Evolutionary conservation across 257 asterid species (phyloP).

Genomic region (Solanum piurae): DNA sequence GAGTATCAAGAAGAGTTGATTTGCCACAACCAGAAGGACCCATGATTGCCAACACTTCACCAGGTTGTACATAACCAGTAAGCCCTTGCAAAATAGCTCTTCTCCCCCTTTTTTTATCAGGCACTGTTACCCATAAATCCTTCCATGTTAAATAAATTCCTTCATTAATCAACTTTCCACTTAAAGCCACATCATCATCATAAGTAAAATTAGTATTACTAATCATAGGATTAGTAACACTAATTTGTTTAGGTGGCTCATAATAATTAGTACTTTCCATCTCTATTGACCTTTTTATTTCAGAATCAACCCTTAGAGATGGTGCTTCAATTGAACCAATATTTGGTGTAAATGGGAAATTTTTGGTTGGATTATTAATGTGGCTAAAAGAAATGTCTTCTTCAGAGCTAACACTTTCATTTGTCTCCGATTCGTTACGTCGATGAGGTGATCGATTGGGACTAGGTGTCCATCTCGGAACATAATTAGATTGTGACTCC

Average conservation of each 20-base stretch:
- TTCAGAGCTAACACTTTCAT: constrained; percentile 3
- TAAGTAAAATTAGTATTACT: background rate
- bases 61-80: constrained; percentile 46
- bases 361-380: background rate
- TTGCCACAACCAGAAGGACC: constrained; percentile 71
- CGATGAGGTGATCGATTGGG: constrained; percentile 2
- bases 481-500: background rate
- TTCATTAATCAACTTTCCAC: background rate
- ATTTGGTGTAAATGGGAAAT: constrained; percentile 16
- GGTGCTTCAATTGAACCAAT: background rate
- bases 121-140: constrained; percentile 44
- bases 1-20: constrained; percentile 56
- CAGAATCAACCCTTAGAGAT: constrained; percentile 11
- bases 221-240: background rate
- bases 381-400: background rate
- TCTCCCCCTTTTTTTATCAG: constrained; percentile 17
- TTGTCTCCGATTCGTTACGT: background rate
- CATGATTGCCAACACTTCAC: constrained; percentile 44
- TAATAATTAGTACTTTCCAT: background rate
- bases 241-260: background rate
- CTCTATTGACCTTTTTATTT: background rate
- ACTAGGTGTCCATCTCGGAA: constrained; percentile 23
- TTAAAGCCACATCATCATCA: background rate
- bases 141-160: constrained; percentile 49
- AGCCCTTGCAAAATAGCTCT: constrained; percentile 37